Conservation (phyloP, 129 eudicot species). For the Artemisia tridentata region DNA sequence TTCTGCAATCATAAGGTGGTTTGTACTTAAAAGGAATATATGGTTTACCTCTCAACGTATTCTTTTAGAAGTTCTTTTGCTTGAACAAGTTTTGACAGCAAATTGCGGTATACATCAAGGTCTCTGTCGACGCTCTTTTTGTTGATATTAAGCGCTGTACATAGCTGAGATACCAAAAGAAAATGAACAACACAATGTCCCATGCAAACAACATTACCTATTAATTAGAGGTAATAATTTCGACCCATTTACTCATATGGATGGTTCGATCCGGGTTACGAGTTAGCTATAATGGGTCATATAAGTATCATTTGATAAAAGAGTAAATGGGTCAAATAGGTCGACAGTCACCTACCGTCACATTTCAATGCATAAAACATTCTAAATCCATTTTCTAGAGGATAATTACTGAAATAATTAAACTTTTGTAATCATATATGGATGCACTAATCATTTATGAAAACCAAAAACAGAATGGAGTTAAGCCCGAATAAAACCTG, state of each 20-base stretch:
- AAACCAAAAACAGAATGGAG: too few species aligned
- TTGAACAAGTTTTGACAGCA: constrained; percentile 90
- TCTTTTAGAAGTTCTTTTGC: constrained; percentile 88
- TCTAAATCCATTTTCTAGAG: background rate
- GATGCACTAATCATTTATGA: too few species aligned
- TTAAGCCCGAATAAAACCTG: background rate
- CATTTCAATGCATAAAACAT: too few species aligned
- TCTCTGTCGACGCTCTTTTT: constrained; percentile 90
- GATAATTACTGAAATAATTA: background rate
- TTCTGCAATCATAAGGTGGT: background rate
- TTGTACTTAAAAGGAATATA: background rate
- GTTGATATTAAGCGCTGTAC: constrained; percentile 70
- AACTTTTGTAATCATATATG: too few species aligned
- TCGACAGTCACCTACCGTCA: background rate
- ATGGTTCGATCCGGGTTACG: background rate
- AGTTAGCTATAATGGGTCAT: background rate
- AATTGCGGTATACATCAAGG: constrained; percentile 95
- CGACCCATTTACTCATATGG: background rate
- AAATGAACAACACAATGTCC: background rate
- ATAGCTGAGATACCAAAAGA: constrained; percentile 47
- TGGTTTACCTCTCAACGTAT: constrained; percentile 72
- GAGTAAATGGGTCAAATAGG: background rate
- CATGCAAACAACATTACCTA: background rate
- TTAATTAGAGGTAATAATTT: too few species aligned
- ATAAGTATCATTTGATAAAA: background rate